phyloP scores from a whole-genome alignment of 2,329 filamentous ascomycete genomes.

The Phaeomoniella chlamydospora region DNA sequence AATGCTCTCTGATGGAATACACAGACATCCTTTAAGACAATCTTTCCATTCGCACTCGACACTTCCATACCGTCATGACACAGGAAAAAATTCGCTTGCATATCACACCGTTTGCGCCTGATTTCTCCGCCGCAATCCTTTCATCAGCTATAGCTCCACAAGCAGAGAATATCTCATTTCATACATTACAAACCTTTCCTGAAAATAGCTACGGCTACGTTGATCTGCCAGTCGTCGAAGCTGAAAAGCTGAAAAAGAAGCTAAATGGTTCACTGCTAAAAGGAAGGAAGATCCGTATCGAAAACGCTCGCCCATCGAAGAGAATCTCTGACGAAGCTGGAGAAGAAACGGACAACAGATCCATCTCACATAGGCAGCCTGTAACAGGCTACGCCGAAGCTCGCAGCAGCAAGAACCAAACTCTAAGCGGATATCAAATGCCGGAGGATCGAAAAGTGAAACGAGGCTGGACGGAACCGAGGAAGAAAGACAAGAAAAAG shows the following conservation, averaged over 20 bases:
- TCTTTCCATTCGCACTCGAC: too few relatives aligned
- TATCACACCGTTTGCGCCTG: slow-evolving; percentile 70
- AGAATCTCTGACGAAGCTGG: slow-evolving; percentile 24
- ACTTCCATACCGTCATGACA: slow-evolving; percentile 19
- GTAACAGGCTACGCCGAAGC: slow-evolving; percentile 28
- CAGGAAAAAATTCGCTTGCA: slow-evolving; percentile 48
- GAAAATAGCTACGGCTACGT: slow-evolving; percentile 85
- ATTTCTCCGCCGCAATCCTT: slow-evolving; percentile 2
- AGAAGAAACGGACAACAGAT: slow-evolving; percentile 19
- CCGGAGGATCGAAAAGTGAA: slow-evolving; percentile 65
- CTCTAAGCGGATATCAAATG: slow-evolving; percentile 54
- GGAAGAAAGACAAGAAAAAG: slow-evolving; percentile 25
- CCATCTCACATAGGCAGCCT: slow-evolving; percentile 14
- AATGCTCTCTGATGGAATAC: too few relatives aligned
- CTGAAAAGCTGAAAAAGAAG: slow-evolving; percentile 83
- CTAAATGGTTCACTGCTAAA: slow-evolving; percentile 75
- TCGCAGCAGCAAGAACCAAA: slow-evolving; percentile 25
- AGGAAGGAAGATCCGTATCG: slow-evolving; percentile 71
- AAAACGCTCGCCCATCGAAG: slow-evolving; percentile 59
- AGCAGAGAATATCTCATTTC: slow-evolving; percentile 76
- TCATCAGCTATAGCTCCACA: slow-evolving; percentile 39
- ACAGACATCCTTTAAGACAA: too few relatives aligned
- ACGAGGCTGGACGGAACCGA: slow-evolving; percentile 71
- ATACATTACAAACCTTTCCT: slow-evolving; percentile 72
- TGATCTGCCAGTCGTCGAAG: slow-evolving; percentile 65